phyloP scores from a whole-genome alignment of 352 stramenopile species.

The Poterioochromonas sp. region DNA sequence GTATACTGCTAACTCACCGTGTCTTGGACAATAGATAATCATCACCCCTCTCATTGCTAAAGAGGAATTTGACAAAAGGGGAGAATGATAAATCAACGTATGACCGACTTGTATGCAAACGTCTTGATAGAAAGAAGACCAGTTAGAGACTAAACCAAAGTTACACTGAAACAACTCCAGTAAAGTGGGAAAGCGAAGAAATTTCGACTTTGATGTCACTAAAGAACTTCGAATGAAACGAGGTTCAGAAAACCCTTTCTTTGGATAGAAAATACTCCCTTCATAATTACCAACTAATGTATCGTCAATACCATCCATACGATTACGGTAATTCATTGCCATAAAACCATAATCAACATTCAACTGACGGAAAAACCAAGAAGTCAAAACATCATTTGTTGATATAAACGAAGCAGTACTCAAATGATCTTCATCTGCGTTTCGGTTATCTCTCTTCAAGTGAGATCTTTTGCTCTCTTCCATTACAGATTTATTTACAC shows the following conservation, averaged over 20 bases:
- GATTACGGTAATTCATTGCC: not conserved
- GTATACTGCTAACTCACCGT: too few relatives aligned
- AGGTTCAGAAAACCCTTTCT: not conserved
- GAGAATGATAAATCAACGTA: too few relatives aligned
- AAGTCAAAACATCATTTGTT: not conserved
- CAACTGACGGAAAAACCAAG: not conserved
- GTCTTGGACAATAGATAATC: too few relatives aligned
- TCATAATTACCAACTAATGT: not conserved
- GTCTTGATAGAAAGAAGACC: too few relatives aligned
- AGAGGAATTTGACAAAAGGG: too few relatives aligned
- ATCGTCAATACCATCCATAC: not conserved
- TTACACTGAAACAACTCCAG: too few relatives aligned
- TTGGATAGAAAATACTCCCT: not conserved
- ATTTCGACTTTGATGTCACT: too few relatives aligned
- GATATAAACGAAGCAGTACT: not conserved
- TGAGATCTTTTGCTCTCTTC: not conserved
- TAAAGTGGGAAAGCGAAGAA: too few relatives aligned
- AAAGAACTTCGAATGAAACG: not conserved
- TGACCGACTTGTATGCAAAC: too few relatives aligned
- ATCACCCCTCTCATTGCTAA: too few relatives aligned
- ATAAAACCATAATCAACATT: conserved; percentile 25
- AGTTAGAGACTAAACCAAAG: too few relatives aligned
- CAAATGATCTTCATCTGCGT: not conserved
- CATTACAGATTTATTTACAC: not conserved
- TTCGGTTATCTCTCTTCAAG: not conserved